Base-by-base conservation (phyloP, 2,329 filamentous ascomycete genomes). In the Exophiala spinifera region DNA sequence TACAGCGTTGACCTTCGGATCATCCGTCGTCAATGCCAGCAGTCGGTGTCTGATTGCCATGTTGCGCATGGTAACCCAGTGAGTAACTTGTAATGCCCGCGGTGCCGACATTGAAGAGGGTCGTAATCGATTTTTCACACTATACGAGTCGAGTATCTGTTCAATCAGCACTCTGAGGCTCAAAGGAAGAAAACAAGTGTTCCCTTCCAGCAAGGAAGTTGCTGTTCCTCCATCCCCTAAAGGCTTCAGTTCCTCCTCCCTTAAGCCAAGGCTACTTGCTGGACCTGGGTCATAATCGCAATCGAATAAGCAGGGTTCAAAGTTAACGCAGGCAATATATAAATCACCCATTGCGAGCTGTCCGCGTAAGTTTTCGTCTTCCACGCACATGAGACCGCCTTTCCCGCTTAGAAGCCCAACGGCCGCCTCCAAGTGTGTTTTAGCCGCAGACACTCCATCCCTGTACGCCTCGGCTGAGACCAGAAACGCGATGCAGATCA, bases 61-160 rank as follows among this genome's bases (percentile, higher is more conserved):
- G 28, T 48, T 55, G 17, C 52, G 46, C 14, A 28, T 55, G 13
- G 52, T 55, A 33, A 55, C 51, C 52, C 52, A 55, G 40, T 55
- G 52, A 13, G 52, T 55, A 15, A 44, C 28, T 21, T 55, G 36
- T 15, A 55, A 13, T 4, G 36, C 46, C 39, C 52, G 52, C 14
- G 19, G 21, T 19, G 52, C 23, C 6, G 37, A 17, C 52, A 51
- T 55, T 13, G 21, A 8, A 3, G 52, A 31, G n/a, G 46, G 50
- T 25, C 8, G 23, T 25, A 25, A 8, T 25, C 23, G 23, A 25
- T 8, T 25, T 25, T 25, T 25, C 4, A 25, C 23, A 8, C 8
- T 8, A 25, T 25, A 25, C 4, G 23, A 25, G 4, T 25, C 23
- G 8, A 25, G 23, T 25, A 25, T 4, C 8, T 25, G 23, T 25